Conservation (phyloP, 1,284 basidiomycete genomes). For the Schizophyllum commune region DNA sequence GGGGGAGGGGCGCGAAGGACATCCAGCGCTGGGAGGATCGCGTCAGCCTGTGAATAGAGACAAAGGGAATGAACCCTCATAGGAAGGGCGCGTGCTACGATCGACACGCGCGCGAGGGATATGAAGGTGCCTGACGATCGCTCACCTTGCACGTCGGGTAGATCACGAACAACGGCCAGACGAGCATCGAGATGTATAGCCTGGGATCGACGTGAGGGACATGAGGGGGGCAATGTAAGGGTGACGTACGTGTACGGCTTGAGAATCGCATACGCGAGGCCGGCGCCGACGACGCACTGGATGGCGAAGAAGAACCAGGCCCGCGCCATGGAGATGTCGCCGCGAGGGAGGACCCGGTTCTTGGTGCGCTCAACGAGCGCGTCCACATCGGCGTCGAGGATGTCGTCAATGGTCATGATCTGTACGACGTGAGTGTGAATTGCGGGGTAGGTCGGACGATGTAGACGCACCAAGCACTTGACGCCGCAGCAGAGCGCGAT, state of each 20-base stretch:
- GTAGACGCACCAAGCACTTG: slow-evolving; percentile 20
- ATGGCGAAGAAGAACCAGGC: slow-evolving; percentile 24
- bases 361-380: slow-evolving; percentile 22
- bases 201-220: slow-evolving; percentile 9
- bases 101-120: background rate
- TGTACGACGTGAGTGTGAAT: slow-evolving; percentile 4
- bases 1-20: slow-evolving; percentile 22
- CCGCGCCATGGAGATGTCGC: slow-evolving; percentile 18
- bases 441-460: background rate
- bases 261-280: slow-evolving; percentile 14
- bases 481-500: slow-evolving; percentile 24
- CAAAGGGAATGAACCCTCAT: background rate
- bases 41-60: background rate
- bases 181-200: slow-evolving; percentile 17
- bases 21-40: slow-evolving; percentile 21
- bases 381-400: slow-evolving; percentile 23
- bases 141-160: slow-evolving; percentile 26
- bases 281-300: slow-evolving; percentile 18
- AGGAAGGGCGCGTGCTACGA: too few relatives aligned
- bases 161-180: slow-evolving; percentile 23
- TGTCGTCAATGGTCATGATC: slow-evolving; percentile 28
- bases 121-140: background rate
- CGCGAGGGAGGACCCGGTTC: slow-evolving; percentile 21
- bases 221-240: background rate
- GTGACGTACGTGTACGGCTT: slow-evolving; percentile 16